These are phyloP conservation scores for Hypomontagnella submonticulosa DNA, from an alignment of 495 filamentous ascomycete genomes.

Conservation along the genomic window DNA sequence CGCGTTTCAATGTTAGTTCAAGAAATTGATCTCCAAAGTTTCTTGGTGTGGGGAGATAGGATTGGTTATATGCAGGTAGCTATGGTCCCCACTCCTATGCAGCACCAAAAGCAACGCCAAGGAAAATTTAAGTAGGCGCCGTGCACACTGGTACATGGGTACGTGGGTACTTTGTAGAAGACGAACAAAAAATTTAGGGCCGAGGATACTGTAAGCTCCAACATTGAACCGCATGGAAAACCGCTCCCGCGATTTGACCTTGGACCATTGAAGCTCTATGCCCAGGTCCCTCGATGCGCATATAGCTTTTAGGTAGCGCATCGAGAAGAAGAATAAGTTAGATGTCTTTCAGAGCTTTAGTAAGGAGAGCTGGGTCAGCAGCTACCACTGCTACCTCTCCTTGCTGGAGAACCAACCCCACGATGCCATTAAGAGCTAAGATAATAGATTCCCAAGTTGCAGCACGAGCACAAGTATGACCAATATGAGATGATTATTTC, in stretches of 20 bases:
- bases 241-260: constrained; percentile 3
- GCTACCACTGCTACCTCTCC: constrained; percentile 51
- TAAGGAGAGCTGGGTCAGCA: constrained; percentile 54
- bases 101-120: not conserved
- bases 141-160: too few species aligned
- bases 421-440: constrained; percentile 91
- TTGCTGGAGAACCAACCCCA: constrained; percentile 50
- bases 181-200: constrained; percentile 30
- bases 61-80: constrained; percentile 18
- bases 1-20: constrained; percentile 12
- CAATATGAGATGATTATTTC: not conserved
- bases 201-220: constrained; percentile 21
- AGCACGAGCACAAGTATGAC: constrained; percentile 59
- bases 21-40: constrained; percentile 31
- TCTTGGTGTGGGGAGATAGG: constrained; percentile 15
- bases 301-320: constrained; percentile 34
- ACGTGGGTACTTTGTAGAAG: too few species aligned
- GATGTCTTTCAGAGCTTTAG: constrained; percentile 57
- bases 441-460: constrained; percentile 71
- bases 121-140: too few species aligned
- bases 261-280: constrained; percentile 23
- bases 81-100: constrained; percentile 10
- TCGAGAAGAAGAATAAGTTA: constrained; percentile 39
- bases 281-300: constrained; percentile 40
- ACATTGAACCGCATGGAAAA: constrained; percentile 14